Conservation (phyloP, 2,329 filamentous ascomycete genomes). For the Apiospora saccharicola region DNA sequence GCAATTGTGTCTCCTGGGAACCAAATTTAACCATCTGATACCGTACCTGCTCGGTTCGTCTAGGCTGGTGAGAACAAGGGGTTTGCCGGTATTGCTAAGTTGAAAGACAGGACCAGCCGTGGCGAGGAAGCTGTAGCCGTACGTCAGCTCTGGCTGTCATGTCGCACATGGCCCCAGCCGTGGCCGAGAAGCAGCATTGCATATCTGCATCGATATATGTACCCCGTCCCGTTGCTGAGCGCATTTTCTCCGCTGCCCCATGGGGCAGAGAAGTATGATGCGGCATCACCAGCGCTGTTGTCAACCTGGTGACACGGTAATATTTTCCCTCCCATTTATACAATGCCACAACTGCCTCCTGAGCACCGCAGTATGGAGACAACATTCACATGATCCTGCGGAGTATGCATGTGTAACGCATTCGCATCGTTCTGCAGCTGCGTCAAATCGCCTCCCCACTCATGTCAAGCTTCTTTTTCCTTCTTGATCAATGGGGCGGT, state of each 20-base stretch:
- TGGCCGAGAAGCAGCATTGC: slow-evolving; percentile 9
- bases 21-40: neutral
- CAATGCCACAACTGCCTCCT: slow-evolving; percentile 15
- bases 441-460: slow-evolving; percentile 5
- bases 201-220: slow-evolving; percentile 18
- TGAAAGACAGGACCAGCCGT: neutral
- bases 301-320: slow-evolving; percentile 1
- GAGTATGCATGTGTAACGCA: slow-evolving; percentile 13
- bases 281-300: neutral
- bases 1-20: neutral
- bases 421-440: neutral
- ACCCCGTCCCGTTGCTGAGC: neutral
- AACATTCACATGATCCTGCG: slow-evolving; percentile 10
- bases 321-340: neutral
- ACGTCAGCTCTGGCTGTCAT: slow-evolving; percentile 3
- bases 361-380: neutral
- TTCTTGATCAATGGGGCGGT: neutral
- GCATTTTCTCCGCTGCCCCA: slow-evolving; percentile 7
- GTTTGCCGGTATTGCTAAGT: neutral
- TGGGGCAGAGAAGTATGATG: slow-evolving; percentile 11
- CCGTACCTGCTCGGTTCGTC: neutral
- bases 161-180: neutral
- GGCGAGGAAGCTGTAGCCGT: slow-evolving; percentile 5
- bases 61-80: neutral
- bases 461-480: neutral